Percentiles rank a stretch among this genome's conserved stretches.
These are phyloP conservation scores for Fusarium nygamai DNA, from an alignment of 2,329 filamentous ascomycete genomes.

Conservation along the genomic window DNA sequence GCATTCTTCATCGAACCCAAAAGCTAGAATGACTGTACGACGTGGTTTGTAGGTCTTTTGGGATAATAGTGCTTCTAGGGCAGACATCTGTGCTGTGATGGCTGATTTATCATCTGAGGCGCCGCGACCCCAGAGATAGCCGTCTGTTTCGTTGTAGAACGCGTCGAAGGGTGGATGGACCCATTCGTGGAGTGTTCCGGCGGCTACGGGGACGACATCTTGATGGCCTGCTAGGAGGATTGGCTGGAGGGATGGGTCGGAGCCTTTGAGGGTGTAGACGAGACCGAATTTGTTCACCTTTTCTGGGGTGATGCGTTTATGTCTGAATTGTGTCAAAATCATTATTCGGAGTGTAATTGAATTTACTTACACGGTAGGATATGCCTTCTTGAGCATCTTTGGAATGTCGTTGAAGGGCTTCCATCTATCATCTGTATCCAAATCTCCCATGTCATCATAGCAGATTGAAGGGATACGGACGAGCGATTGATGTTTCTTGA, in stretches of 20 bases:
- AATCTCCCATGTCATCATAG: constrained; percentile 63
- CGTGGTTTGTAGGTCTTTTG: constrained; percentile 59
- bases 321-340: constrained; percentile 38
- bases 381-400: constrained; percentile 56
- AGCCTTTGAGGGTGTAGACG: constrained; percentile 67
- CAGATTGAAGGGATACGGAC: constrained; percentile 63
- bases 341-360: accelerated
- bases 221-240: constrained; percentile 53
- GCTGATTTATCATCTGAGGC: constrained; percentile 52
- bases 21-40: constrained; percentile 66
- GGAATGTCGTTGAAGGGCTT: constrained; percentile 60
- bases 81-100: constrained; percentile 49
- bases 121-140: constrained; percentile 53
- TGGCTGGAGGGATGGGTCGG: constrained; percentile 55
- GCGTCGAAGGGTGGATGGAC: constrained; percentile 52
- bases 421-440: constrained; percentile 63
- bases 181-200: constrained; percentile 52
- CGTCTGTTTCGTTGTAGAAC: constrained; percentile 45
- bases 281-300: constrained; percentile 69
- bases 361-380: constrained; percentile 55
- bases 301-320: constrained; percentile 54
- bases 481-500: constrained; percentile 60
- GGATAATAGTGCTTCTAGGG: constrained; percentile 59
- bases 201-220: constrained; percentile 53
- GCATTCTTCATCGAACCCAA: constrained; percentile 73